phyloP scores from a whole-genome alignment of 805 yeast species.

The Ogataea glucozyma region DNA sequence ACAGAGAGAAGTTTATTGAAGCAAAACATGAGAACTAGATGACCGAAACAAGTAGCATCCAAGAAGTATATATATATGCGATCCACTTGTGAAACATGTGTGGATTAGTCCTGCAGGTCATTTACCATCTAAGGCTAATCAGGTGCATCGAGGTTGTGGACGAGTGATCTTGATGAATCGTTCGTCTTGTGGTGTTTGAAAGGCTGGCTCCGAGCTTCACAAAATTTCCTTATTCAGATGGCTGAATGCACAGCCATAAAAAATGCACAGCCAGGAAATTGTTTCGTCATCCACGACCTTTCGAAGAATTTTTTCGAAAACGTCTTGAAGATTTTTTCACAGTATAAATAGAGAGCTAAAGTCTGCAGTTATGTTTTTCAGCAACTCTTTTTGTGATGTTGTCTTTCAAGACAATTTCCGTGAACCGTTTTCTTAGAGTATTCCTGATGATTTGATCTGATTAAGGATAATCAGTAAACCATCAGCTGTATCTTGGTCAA shows the following conservation, averaged over 20 bases:
- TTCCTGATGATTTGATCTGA: background rate
- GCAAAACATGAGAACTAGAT: background rate
- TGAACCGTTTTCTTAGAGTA: background rate
- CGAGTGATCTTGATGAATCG: too few relatives aligned
- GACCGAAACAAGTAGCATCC: too few relatives aligned
- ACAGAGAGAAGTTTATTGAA: background rate
- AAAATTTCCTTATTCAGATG: background rate
- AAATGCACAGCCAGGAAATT: too few relatives aligned
- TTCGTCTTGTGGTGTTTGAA: background rate
- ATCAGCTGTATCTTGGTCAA: background rate
- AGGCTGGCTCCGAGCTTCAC: background rate
- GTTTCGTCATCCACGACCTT: too few relatives aligned
- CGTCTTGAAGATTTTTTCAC: too few relatives aligned
- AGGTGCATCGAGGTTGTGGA: too few relatives aligned
- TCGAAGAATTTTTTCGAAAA: slow-evolving; percentile 1
- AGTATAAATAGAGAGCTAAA: slow-evolving; percentile 1
- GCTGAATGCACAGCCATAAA: slow-evolving; percentile 4
- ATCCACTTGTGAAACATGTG: background rate
- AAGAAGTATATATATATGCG: slow-evolving; percentile 1
- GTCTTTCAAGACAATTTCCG: too few relatives aligned
- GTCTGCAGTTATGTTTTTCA: too few relatives aligned
- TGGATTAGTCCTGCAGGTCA: too few relatives aligned
- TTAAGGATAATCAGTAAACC: slow-evolving; percentile 4
- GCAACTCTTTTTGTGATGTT: too few relatives aligned
- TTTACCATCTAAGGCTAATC: too few relatives aligned